phyloP scores from a whole-genome alignment of 2,329 filamentous ascomycete genomes.

The Epichloe festucae region DNA sequence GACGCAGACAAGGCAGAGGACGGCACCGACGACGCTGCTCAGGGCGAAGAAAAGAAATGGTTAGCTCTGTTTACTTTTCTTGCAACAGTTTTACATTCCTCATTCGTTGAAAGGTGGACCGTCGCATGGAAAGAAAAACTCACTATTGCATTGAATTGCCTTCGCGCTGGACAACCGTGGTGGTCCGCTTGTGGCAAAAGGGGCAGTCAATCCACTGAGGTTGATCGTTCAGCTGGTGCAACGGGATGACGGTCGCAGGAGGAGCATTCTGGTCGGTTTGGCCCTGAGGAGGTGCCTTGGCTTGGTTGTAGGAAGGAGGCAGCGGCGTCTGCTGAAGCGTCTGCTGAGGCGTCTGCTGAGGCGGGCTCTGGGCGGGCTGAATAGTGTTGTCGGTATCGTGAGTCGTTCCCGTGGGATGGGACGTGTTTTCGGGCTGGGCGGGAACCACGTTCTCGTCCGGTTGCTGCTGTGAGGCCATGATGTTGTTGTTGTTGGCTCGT shows the following conservation, averaged over 20 bases:
- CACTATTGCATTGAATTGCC: conserved; percentile 17
- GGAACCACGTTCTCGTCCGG: background rate
- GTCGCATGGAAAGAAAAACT: background rate
- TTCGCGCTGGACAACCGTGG: conserved; percentile 11
- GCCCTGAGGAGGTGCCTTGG: conserved; percentile 1
- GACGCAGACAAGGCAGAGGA: conserved; percentile 20
- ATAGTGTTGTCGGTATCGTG: background rate
- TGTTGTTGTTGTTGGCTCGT: background rate
- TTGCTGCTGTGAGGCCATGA: background rate
- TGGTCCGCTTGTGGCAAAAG: conserved; percentile 15
- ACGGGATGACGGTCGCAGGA: conserved; percentile 5
- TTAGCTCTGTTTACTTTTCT: background rate
- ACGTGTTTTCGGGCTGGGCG: background rate
- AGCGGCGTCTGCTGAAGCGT: background rate
- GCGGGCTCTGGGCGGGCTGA: background rate
- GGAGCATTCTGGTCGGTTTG: background rate
- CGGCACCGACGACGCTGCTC: conserved; percentile 14
- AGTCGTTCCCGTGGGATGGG: background rate
- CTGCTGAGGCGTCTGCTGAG: background rate
- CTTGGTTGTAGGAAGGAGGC: conserved; percentile 1
- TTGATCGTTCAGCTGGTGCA: conserved; percentile 12
- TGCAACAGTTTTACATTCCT: background rate
- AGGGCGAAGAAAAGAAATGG: no score
- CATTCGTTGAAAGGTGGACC: no score
- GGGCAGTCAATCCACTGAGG: conserved; percentile 20